A percentile compares a stretch with the other conserved stretches of the same genome.
Conservation (phyloP, 1,139 yeast genomes). For the Pichia norvegensis region DNA sequence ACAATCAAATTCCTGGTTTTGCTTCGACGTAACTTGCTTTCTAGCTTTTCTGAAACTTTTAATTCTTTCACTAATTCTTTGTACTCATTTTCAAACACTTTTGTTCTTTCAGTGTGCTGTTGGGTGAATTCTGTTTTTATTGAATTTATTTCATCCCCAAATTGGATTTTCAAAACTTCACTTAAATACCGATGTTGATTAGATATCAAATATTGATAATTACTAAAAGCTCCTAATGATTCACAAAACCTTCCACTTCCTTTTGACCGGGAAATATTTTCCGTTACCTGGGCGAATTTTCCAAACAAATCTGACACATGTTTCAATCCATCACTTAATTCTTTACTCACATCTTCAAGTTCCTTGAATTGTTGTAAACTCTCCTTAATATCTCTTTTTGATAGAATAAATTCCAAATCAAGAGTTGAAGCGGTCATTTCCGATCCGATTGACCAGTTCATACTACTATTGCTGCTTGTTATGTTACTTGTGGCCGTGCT, state of each 20-base stretch:
- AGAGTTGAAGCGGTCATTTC: slow-evolving; percentile 38
- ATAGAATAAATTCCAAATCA: slow-evolving; percentile 52
- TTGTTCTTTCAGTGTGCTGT: slow-evolving; percentile 35
- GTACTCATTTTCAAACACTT: slow-evolving; percentile 45
- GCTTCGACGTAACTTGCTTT: slow-evolving; percentile 45
- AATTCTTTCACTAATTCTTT: slow-evolving; percentile 43
- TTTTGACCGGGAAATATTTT: slow-evolving; percentile 59
- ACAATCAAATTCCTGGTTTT: slow-evolving; percentile 53
- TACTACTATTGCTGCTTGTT: slow-evolving; percentile 2
- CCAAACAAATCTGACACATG: slow-evolving; percentile 54
- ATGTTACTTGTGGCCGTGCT: slow-evolving; percentile 1
- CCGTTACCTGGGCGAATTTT: slow-evolving; percentile 66
- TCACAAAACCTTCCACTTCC: slow-evolving; percentile 59
- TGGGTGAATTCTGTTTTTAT: slow-evolving; percentile 35
- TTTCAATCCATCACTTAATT: slow-evolving; percentile 3
- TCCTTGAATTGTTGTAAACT: slow-evolving; percentile 42
- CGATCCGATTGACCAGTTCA: slow-evolving; percentile 18
- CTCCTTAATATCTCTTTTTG: slow-evolving; percentile 48
- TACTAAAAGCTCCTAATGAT: slow-evolving; percentile 67
- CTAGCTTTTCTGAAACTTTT: slow-evolving; percentile 49
- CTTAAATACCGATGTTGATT: slow-evolving; percentile 72
- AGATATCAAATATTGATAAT: slow-evolving; percentile 67
- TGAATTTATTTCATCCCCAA: slow-evolving; percentile 46
- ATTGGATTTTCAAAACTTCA: slow-evolving; percentile 42
- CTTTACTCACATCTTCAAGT: slow-evolving; percentile 23